Evolutionary conservation across 495 filamentous ascomycete genomes (phyloP), one percentile per base, ranked within the genome.

Genomic region (Oidiodendron maius): DNA sequence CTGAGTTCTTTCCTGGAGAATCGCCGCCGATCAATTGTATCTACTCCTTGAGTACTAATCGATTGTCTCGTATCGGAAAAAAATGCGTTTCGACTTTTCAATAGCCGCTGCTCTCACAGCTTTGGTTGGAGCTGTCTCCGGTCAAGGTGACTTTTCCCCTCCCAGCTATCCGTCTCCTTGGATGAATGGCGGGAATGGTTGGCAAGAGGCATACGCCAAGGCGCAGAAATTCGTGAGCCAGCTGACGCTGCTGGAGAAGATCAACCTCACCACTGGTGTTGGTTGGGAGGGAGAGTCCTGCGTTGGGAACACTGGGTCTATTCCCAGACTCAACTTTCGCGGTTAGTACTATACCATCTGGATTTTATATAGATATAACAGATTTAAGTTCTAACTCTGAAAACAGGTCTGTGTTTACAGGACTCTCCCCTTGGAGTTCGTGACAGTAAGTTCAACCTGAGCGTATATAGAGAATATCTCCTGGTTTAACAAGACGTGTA

Each of bases 401-500:
- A 5, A 5, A 40, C 15, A 40, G 38, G 38, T 10, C 63, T 96
- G 44, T 98, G 93, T 65, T 71, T 94, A 75, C 89, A 98, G 58
- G 93, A 98, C 61, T 82, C 83, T 24, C 91, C 93, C 3, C 70
- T 96, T 10, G 93, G 93, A 49, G 70, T 98, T 41, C 83, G 91
- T 44, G 71, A 78, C 37, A 69, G 81, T 82, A 72, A 51, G 72
- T 58, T 32, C 38, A 1, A 35, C 5, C 17, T 12, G 26, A n/a
- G n/a, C n/a, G 26, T 30, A 30, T 12, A 12, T 5, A 5, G 12
- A 5, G 5, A 30, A 12, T 30, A 5, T 30, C 12, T 12, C 5
- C 12, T 30, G 26, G 26, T 5, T 30, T 30, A 30, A 30, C 26
- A 30, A 30, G 12, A 30, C 26, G 5, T 1, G 12, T 36, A 83